These are phyloP conservation scores for Brassica rapa DNA, from an alignment of 345 rosid genomes.

Conservation along the genomic window DNA sequence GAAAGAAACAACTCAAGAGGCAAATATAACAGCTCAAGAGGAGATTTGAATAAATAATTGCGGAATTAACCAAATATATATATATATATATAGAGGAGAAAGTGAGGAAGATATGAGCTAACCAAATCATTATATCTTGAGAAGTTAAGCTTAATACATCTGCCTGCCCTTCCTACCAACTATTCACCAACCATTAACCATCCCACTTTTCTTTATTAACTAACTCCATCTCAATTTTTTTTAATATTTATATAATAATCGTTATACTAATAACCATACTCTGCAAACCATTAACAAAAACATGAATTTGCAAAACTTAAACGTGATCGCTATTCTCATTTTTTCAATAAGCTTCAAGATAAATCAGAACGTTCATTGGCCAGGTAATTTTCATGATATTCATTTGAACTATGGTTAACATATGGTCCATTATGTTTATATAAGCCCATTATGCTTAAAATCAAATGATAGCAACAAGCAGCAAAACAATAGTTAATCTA, in stretches of 20 bases:
- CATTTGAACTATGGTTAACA: neutral
- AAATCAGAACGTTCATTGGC: neutral
- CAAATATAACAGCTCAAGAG: too few species aligned
- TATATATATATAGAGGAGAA: neutral
- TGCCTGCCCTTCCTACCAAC: conserved; percentile 8
- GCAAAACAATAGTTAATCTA: neutral
- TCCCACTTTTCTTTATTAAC: neutral
- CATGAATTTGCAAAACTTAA: neutral
- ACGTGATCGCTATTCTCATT: neutral
- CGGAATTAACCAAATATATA: too few species aligned
- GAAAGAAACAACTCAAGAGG: too few species aligned
- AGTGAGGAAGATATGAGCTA: conserved; percentile 1
- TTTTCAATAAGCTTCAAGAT: neutral
- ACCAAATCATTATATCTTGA: neutral
- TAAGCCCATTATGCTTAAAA: neutral
- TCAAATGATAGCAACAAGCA: neutral
- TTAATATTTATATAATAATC: neutral
- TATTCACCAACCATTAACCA: conserved; percentile 20
- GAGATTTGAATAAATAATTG: too few species aligned
- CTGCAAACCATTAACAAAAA: neutral
- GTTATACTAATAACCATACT: neutral
- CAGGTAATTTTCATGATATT: neutral
- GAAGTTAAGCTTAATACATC: conserved; percentile 13
- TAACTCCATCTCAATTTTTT: conserved; percentile 5
- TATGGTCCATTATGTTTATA: neutral